Conservation (phyloP, 1,139 yeast genomes). For the Scheffersomyces titani region DNA sequence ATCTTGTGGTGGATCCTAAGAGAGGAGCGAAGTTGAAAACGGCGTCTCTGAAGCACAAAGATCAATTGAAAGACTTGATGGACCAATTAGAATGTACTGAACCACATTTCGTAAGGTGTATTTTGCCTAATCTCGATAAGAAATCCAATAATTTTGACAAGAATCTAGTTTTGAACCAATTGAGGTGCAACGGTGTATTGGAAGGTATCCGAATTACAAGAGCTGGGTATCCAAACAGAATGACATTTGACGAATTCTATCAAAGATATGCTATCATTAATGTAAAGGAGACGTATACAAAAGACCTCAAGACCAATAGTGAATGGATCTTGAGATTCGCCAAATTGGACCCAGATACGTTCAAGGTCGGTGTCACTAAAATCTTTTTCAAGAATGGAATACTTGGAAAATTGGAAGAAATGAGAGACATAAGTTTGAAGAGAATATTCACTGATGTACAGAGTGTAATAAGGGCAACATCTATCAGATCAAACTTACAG, state of each 20-base stretch:
- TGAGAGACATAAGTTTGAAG: constrained; percentile 67
- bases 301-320: constrained; percentile 61
- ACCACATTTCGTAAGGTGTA: constrained; percentile 97
- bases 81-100: constrained; percentile 76
- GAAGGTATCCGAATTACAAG: constrained; percentile 98
- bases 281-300: constrained; percentile 46
- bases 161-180: constrained; percentile 77
- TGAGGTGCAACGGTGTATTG: constrained; percentile 94
- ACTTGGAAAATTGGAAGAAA: constrained; percentile 79
- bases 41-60: constrained; percentile 83
- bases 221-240: constrained; percentile 94
- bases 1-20: constrained; percentile 10
- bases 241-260: constrained; percentile 79
- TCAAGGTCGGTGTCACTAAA: constrained; percentile 82
- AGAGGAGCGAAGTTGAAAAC: constrained; percentile 56
- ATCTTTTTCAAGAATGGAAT: constrained; percentile 94
- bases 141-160: constrained; percentile 73
- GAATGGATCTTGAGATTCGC: constrained; percentile 65
- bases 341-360: constrained; percentile 62
- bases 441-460: constrained; percentile 63
- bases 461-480: constrained; percentile 64
- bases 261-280: constrained; percentile 71
- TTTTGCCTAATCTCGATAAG: constrained; percentile 82
- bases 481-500: constrained; percentile 55
- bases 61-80: constrained; percentile 75